Percentiles rank a stretch among this genome's conserved stretches.
phyloP scores from a whole-genome alignment of 371 early-diverging fungal genomes.

The Basidiobolus meristosporus region DNA sequence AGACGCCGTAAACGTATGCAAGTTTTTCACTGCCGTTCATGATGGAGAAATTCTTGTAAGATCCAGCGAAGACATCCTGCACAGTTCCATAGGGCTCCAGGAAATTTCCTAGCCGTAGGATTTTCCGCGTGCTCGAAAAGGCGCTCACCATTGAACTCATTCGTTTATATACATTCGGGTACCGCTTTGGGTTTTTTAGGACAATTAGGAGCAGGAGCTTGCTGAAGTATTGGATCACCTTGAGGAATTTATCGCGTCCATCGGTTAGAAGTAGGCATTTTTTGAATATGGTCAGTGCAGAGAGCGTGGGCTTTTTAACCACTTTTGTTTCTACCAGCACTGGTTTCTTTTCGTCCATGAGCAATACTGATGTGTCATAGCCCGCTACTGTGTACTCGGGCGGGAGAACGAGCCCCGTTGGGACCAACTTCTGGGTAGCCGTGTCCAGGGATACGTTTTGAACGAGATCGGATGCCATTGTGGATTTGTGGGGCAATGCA shows the following conservation, averaged over 20 bases:
- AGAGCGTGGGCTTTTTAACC: background rate
- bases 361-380: too few species aligned
- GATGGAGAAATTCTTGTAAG: conserved; percentile 2
- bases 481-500: too few species aligned
- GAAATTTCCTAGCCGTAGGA: conserved; percentile 41
- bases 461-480: too few species aligned
- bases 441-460: too few species aligned
- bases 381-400: too few species aligned
- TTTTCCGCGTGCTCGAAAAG: conserved; percentile 50
- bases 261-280: conserved; percentile 11
- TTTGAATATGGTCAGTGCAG: background rate
- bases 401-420: too few species aligned
- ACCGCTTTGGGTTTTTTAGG: conserved; percentile 16
- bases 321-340: too few species aligned
- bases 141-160: conserved; percentile 32
- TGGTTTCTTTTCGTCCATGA: too few species aligned
- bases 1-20: background rate
- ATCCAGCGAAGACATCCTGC: background rate
- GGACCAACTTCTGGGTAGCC: too few species aligned
- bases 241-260: conserved; percentile 65
- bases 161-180: conserved; percentile 10
- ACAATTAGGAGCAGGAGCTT: conserved; percentile 33
- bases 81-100: conserved; percentile 20
- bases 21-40: background rate
- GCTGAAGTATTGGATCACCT: conserved; percentile 49